A percentile compares a stretch with the other conserved stretches of the same genome.
Evolutionary conservation across 495 filamentous ascomycete genomes (phyloP).

Genomic region (Elaphomyces granulatus): DNA sequence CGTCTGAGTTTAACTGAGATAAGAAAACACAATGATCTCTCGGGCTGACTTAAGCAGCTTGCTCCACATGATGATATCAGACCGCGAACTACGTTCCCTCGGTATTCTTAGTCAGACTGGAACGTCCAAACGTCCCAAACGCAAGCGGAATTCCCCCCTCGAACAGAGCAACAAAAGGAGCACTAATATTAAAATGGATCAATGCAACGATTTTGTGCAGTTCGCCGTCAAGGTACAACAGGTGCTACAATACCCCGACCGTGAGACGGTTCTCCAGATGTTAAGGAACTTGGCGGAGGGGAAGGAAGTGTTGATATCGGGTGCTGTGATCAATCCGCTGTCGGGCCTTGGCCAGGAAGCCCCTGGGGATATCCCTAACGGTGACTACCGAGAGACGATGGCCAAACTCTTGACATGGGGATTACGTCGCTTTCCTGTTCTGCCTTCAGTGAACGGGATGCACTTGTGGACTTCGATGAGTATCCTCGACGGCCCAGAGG

Average conservation of each 20-base stretch:
- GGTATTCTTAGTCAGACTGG: too few species aligned
- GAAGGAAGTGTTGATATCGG: neutral
- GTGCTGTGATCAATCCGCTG: neutral
- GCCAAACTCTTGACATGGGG: neutral
- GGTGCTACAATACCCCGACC: neutral
- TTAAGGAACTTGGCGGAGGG: neutral
- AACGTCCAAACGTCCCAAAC: too few species aligned
- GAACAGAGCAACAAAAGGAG: too few species aligned
- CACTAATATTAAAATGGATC: too few species aligned
- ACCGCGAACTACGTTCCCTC: too few species aligned
- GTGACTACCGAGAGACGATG: neutral
- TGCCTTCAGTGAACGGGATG: neutral
- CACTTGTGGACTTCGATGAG: constrained; percentile 4
- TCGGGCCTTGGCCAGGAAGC: neutral
- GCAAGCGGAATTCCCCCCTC: too few species aligned
- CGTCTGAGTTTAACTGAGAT: too few species aligned
- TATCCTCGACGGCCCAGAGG: constrained; percentile 3
- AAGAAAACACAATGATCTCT: too few species aligned
- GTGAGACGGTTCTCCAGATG: neutral
- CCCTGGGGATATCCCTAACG: neutral
- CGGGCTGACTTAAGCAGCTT: too few species aligned
- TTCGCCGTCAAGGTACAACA: neutral
- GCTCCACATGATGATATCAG: too few species aligned
- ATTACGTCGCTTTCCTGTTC: neutral
- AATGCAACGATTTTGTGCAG: neutral